Percentiles rank a stretch among this genome's conserved stretches.
Evolutionary conservation across 306 rosid species (phyloP).

Genomic region (Malus sylvestris): DNA sequence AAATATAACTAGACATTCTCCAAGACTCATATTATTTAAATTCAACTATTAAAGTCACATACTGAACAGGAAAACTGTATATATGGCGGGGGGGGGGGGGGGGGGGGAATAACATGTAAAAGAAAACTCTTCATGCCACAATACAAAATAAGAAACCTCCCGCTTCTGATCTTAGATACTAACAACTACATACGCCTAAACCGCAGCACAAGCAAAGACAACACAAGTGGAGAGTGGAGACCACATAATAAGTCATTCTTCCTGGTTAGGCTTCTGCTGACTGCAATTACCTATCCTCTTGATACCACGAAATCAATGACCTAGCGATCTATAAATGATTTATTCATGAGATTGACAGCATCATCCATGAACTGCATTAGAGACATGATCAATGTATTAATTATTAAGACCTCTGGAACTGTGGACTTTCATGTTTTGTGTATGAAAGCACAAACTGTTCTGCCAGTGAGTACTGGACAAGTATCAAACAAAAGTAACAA

Average conservation of each 20-base stretch:
- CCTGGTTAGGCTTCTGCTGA: slow-evolving; percentile 17
- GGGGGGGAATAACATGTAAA: neutral
- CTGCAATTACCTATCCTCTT: slow-evolving; percentile 13
- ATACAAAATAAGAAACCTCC: neutral
- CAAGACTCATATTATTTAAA: neutral
- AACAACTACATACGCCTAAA: neutral
- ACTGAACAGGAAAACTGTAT: neutral
- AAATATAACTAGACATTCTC: neutral
- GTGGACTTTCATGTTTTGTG: neutral
- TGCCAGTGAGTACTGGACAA: too few relatives aligned
- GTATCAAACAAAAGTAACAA: too few relatives aligned
- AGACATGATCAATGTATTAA: slow-evolving; percentile 7
- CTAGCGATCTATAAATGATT: slow-evolving; percentile 82
- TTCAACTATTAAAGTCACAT: neutral
- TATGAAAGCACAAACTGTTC: neutral
- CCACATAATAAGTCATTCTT: neutral
- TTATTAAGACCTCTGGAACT: neutral
- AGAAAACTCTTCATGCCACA: neutral
- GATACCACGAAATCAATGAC: neutral
- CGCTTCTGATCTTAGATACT: neutral
- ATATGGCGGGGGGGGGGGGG: neutral
- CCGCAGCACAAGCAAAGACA: slow-evolving; percentile 3
- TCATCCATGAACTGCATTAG: slow-evolving; percentile 87
- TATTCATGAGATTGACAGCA: slow-evolving; percentile 86
- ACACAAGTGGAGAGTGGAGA: neutral